phyloP scores from a whole-genome alignment of 2,329 filamentous ascomycete genomes.

The Pestalotiopsis sp. region DNA sequence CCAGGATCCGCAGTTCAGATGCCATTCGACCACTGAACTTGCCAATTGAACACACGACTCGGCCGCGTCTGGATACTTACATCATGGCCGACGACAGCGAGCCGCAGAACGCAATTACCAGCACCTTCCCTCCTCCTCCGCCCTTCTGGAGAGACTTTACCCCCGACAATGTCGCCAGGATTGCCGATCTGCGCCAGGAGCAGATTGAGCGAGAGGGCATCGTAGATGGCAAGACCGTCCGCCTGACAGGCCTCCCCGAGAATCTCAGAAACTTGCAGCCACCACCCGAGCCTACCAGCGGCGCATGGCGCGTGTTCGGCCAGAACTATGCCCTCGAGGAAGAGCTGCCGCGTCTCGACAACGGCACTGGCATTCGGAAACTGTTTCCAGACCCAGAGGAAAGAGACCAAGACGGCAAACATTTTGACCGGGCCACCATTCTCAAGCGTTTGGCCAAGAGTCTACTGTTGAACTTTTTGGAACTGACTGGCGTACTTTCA shows the following conservation, averaged over 20 bases:
- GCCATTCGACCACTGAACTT: background rate
- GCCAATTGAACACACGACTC: background rate
- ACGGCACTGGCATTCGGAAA: constrained; percentile 64
- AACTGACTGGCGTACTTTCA: constrained; percentile 73
- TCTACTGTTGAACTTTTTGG: constrained; percentile 84
- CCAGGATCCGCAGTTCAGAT: too few relatives aligned
- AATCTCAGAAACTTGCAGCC: constrained; percentile 81
- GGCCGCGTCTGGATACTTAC: background rate
- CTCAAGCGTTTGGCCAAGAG: constrained; percentile 82
- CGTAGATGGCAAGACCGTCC: constrained; percentile 34
- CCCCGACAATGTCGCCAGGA: constrained; percentile 65
- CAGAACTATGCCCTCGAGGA: constrained; percentile 66
- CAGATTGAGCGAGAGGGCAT: constrained; percentile 28
- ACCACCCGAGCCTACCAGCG: constrained; percentile 70
- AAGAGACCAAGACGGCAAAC: constrained; percentile 51
- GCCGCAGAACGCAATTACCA: constrained; percentile 45
- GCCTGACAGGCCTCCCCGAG: constrained; percentile 55
- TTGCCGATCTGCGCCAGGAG: constrained; percentile 44
- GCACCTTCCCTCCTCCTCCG: constrained; percentile 83
- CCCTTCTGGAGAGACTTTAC: constrained; percentile 92
- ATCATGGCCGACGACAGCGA: constrained; percentile 30
- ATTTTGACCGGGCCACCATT: constrained; percentile 66
- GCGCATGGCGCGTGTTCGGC: constrained; percentile 77
- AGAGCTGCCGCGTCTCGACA: constrained; percentile 64
- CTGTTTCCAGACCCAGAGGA: constrained; percentile 52